Conservation (phyloP, 306 rosid genomes). For the Lathyrus sativus region DNA sequence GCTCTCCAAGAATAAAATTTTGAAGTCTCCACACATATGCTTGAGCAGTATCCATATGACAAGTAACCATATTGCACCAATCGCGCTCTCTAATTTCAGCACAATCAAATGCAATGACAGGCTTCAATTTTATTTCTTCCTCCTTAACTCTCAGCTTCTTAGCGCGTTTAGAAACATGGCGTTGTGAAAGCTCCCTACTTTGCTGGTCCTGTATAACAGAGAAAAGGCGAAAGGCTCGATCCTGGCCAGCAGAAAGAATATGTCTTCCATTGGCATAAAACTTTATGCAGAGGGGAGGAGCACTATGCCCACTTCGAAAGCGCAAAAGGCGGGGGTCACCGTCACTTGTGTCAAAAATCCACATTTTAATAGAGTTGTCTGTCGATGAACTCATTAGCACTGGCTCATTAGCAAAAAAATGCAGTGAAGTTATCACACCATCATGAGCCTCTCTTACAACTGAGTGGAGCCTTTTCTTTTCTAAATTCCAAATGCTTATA, state of each 20-base stretch:
- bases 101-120: conserved; percentile 86
- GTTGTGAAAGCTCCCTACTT: conserved; percentile 96
- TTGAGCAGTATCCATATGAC: conserved; percentile 86
- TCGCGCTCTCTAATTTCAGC: conserved; percentile 99
- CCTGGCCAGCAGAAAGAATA: conserved; percentile 97
- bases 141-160: conserved; percentile 83
- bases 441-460: conserved; percentile 93
- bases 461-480: conserved; percentile 90
- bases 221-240: conserved; percentile 94
- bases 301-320: conserved; percentile 93
- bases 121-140: conserved; percentile 94
- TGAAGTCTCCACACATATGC: conserved; percentile 98
- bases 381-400: conserved; percentile 89
- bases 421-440: conserved; percentile 68
- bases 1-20: conserved; percentile 95
- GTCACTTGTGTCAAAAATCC: conserved; percentile 93
- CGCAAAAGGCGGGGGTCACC: conserved; percentile 91
- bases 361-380: conserved; percentile 94
- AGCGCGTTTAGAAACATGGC: conserved; percentile 82
- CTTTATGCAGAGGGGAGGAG: conserved; percentile 95
- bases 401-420: conserved; percentile 91
- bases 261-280: conserved; percentile 97
- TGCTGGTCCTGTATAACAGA: conserved; percentile 97
- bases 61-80: conserved; percentile 99
- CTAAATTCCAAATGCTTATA: conserved; percentile 95